Percentiles rank a stretch among this genome's conserved stretches.
Conservation (phyloP, 2,329 filamentous ascomycete species). For the Rachicladosporium sp. region DNA sequence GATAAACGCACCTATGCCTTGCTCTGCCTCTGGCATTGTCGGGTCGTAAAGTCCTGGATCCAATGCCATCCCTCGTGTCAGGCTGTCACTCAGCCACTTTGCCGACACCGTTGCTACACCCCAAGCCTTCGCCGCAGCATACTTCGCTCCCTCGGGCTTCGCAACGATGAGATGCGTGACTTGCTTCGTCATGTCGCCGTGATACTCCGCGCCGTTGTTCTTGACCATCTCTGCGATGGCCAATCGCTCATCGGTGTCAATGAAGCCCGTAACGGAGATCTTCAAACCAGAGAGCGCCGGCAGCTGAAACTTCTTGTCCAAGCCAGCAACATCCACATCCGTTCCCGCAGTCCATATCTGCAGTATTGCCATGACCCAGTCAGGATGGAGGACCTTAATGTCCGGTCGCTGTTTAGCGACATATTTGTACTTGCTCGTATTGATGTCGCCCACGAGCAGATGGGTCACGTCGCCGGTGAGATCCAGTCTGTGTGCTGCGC, state of each 20-base stretch:
- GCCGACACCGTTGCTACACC: slow-evolving; percentile 63
- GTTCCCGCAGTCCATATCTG: slow-evolving; percentile 69
- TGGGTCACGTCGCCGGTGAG: slow-evolving; percentile 94
- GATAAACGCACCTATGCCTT: slow-evolving; percentile 63
- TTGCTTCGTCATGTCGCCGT: slow-evolving; percentile 71
- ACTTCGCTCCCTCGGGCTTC: slow-evolving; percentile 75
- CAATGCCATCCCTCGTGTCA: slow-evolving; percentile 78
- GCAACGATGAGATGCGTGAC: slow-evolving; percentile 82
- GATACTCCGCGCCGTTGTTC: slow-evolving; percentile 68
- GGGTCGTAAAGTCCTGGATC: slow-evolving; percentile 80
- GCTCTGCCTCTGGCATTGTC: slow-evolving; percentile 52
- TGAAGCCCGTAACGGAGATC: slow-evolving; percentile 59
- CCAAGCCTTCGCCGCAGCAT: slow-evolving; percentile 76
- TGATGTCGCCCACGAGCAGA: slow-evolving; percentile 76
- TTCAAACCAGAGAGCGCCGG: slow-evolving; percentile 50
- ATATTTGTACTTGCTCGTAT: slow-evolving; percentile 90
- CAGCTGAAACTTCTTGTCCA: slow-evolving; percentile 57
- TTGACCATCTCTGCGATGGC: slow-evolving; percentile 42
- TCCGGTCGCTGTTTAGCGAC: slow-evolving; percentile 82
- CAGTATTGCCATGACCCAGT: slow-evolving; percentile 73
- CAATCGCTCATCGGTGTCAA: slow-evolving; percentile 53
- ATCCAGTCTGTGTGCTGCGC: slow-evolving; percentile 76
- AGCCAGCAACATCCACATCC: slow-evolving; percentile 55
- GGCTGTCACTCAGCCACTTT: slow-evolving; percentile 75
- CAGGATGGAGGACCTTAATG: slow-evolving; percentile 67